A percentile compares a stretch with the other conserved stretches of the same genome.
Evolutionary conservation across 768 basidiomycete genomes (phyloP).

Genomic region (Sporobolomyces roseus): DNA sequence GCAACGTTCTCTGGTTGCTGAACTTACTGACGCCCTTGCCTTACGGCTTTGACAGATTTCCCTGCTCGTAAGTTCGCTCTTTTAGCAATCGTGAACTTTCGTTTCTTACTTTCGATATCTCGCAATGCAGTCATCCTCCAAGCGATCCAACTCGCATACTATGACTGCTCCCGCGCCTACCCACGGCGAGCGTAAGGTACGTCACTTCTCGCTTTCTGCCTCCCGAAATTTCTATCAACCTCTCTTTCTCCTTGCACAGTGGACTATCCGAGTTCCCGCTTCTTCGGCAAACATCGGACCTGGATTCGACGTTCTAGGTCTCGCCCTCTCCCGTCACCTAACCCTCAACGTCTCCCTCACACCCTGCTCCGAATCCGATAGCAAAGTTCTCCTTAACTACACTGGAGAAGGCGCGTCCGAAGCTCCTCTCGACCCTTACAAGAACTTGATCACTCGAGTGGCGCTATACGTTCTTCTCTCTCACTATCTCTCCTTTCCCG

Average conservation of each 20-base stretch:
- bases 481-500: conserved; percentile 64
- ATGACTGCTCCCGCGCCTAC: conserved; percentile 31
- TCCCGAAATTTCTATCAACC: neutral
- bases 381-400: conserved; percentile 65
- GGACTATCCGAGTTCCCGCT: conserved; percentile 76
- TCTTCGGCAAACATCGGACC: conserved; percentile 98
- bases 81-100: too few species aligned
- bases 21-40: too few species aligned
- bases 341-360: conserved; percentile 63
- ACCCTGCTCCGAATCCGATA: conserved; percentile 46
- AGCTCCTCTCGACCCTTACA: conserved; percentile 90
- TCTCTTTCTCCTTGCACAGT: conserved; percentile 8
- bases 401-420: conserved; percentile 82
- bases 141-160: conserved; percentile 29
- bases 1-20: too few species aligned
- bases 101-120: neutral
- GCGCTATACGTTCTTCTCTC: conserved; percentile 97
- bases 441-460: conserved; percentile 93
- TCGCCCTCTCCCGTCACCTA: conserved; percentile 83
- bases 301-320: conserved; percentile 98
- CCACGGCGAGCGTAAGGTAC: conserved; percentile 30
- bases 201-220: neutral
- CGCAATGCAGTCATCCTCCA: neutral
- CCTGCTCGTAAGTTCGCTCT: too few species aligned
- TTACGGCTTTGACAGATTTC: too few species aligned